Base-by-base conservation (phyloP, 108 stramenopile genomes). In the Nitzschia sp. region DNA sequence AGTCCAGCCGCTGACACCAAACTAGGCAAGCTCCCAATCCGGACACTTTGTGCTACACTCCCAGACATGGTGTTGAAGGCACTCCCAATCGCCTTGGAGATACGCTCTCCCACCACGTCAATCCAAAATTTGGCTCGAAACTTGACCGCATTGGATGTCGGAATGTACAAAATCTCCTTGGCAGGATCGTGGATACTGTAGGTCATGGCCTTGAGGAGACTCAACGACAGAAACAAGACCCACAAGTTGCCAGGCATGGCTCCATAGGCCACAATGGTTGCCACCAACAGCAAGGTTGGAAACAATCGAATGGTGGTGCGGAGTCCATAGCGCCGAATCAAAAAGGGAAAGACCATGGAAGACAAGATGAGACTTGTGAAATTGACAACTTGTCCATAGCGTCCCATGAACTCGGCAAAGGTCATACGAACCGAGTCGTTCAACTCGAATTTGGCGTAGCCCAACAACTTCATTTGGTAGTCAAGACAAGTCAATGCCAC, bases 381-480 rank as follows among this genome's bases (percentile, higher is more conserved):
- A 65, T 97, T 97, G 55, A 93, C 91, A 6, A 92, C 64, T 71
- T 95, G 94, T 8, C 94, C 95, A 64, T 88, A 96, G 63, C 85
- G 89, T 39, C 92, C 94, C 93, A 97, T 90, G 77, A 97, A 90
- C 46, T 84, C 81, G 22, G 83, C 65, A 77, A 89, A 93, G 39
- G 87, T 77, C 61, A 84, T 84, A 7, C 21, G 17, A 1, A 6
- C 22, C 11, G 60, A 25, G 8, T 10, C 15, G 29, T 56, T 17
- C 37, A 57, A 63, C 29, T 76, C 83, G 64, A 88, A 91, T 10
- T 76, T 74, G 42, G 81, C 81, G n/a, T 80, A 82, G 10, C 94
- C 89, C n/a, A 95, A 67, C 41, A 96, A 79, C 73, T 96, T 98
- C 97, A 98, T 93, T 65, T 92, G 93, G 72, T 96, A 98, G 75